Evolutionary conservation across 371 early-diverging fungal genomes (phyloP), one percentile per base, ranked within the genome.

Genomic region (Conidiobolus incongruus): DNA sequence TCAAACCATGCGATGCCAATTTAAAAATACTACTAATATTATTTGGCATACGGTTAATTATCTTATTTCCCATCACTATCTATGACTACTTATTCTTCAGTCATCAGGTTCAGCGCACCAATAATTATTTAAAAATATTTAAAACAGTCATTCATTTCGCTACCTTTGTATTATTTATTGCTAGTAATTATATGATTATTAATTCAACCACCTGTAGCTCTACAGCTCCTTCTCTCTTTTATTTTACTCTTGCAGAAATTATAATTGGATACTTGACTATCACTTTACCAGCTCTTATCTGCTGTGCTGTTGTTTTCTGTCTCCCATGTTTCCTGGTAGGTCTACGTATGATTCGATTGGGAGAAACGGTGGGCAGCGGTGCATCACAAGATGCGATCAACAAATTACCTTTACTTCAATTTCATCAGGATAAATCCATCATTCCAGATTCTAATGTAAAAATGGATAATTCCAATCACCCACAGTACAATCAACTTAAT

Each of bases 181-280:
- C 74, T 47, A 76, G 77, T 48, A 80, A 79, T 48, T 70, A 73
- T 47, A 63, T 75, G 50, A 45, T 75, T 12, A 77, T 77, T 46
- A 59, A 70, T 2, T 62, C 64, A 11, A 50, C 56, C 3, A 55
- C 50, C 2, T 76, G 72, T 48, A 60, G 61, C 17, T 38, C 52
- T 4, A 59, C 58, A 7, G 72, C 75, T 17, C 66, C 68, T 0
- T 62, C 63, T 21, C 47, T 80, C 1, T 77, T 70, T 47, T 68
- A 69, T 35, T 47, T 66, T 1, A 62, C 76, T 1, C 45, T 79
- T 13, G 53, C 59, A 21, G 53, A 69, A 48, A 68, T 81, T 47
- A 47, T 75, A 2, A 52, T 75, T 40, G 77, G 77, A 1, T 81
- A 79, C 43, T 41, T 76, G 28, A 66, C 73, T 30, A 59, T 81